Percentiles rank a stretch among this genome's conserved stretches.
Conservation (phyloP, 2,329 filamentous ascomycete species). For the Myriosclerotinia curreyana region DNA sequence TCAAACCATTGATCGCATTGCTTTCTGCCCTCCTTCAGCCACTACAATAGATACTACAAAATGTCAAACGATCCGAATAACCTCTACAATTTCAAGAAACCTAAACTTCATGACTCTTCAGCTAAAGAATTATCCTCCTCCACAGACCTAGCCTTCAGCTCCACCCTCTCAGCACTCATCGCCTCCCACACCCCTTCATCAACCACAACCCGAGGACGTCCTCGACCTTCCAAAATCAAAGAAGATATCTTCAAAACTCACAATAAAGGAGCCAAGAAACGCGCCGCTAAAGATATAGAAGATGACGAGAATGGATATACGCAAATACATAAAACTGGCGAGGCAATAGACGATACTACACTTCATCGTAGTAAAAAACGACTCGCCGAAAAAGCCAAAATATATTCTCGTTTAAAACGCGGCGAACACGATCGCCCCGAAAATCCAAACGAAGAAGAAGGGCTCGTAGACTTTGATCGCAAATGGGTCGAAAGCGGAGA, state of each 20-base stretch:
- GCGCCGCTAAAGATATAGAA: conserved; percentile 57
- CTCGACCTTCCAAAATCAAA: conserved; percentile 56
- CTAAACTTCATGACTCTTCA: conserved; percentile 53
- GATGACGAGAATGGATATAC: conserved; percentile 51
- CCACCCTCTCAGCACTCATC: conserved; percentile 80
- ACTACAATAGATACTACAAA: conserved; percentile 4
- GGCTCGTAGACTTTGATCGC: conserved; percentile 87
- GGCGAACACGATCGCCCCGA: conserved; percentile 68
- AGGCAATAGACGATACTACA: conserved; percentile 52
- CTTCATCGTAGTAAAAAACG: conserved; percentile 67
- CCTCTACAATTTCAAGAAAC: conserved; percentile 73
- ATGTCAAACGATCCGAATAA: conserved; percentile 42
- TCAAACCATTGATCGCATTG: not conserved
- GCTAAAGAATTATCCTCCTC: conserved; percentile 68
- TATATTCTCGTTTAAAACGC: conserved; percentile 87
- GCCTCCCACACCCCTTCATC: conserved; percentile 46
- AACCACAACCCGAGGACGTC: conserved; percentile 47
- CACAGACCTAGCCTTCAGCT: conserved; percentile 79
- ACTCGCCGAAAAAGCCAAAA: conserved; percentile 84
- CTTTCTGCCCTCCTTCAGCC: not conserved
- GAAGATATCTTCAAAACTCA: conserved; percentile 66
- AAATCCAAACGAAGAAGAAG: conserved; percentile 54
- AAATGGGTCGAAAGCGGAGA: conserved; percentile 76
- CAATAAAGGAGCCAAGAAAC: conserved; percentile 60
- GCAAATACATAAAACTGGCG: conserved; percentile 50